Conservation (phyloP, 202 grass and related monocot species). For the Musa balbisiana region DNA sequence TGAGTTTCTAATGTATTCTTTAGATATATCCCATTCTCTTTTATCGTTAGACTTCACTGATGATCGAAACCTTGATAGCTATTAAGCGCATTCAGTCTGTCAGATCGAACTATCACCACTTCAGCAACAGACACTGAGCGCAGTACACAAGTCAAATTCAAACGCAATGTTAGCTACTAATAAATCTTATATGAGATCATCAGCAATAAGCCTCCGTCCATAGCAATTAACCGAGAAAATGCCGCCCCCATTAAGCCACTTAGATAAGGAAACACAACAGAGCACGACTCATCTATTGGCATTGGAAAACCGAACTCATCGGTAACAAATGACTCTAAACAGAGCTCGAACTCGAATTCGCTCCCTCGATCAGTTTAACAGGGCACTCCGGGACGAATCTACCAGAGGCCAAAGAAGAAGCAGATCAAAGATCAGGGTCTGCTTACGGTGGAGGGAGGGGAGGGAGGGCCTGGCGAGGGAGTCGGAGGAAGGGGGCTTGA, state of each 20-base stretch:
- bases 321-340: neutral
- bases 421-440: neutral
- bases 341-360: neutral
- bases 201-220: no score
- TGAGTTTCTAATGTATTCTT: neutral
- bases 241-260: no score
- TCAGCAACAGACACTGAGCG: neutral
- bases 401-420: neutral
- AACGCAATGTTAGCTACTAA: neutral
- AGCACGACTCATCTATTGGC: neutral
- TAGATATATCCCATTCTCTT: neutral
- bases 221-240: no score
- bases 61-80: neutral
- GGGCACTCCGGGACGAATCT: neutral
- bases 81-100: neutral
- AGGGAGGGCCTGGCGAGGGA: constrained; percentile 14
- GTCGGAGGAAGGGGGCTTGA: constrained; percentile 32
- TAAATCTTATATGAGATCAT: neutral
- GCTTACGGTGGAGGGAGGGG: constrained; percentile 12
- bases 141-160: neutral
- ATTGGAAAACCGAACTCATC: neutral
- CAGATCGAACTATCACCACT: neutral
- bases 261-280: neutral
- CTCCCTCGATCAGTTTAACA: neutral
- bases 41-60: neutral